Evolutionary conservation across 345 rosid species (phyloP).

Genomic region (Aurinia saxatilis): DNA sequence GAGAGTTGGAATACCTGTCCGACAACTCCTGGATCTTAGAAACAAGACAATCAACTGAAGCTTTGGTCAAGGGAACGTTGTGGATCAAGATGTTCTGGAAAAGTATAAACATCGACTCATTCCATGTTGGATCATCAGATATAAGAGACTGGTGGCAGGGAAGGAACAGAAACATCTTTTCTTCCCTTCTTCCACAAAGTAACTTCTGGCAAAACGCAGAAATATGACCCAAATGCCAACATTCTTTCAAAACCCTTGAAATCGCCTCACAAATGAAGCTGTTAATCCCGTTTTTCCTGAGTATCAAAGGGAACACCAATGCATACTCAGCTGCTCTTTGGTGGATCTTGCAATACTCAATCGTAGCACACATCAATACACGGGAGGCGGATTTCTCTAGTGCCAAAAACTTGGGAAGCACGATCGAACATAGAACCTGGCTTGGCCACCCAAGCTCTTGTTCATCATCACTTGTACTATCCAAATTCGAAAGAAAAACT

Average conservation of each 20-base stretch:
- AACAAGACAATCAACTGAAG: constrained; percentile 50
- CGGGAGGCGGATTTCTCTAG: constrained; percentile 57
- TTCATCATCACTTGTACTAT: constrained; percentile 34
- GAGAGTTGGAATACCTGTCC: constrained; percentile 42
- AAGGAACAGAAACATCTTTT: constrained; percentile 40
- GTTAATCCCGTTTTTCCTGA: constrained; percentile 57
- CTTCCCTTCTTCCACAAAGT: constrained; percentile 42
- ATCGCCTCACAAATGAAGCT: constrained; percentile 46
- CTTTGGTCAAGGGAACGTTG: constrained; percentile 51
- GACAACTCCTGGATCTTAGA: constrained; percentile 29
- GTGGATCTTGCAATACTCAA: constrained; percentile 63
- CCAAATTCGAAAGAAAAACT: constrained; percentile 43
- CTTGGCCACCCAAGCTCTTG: constrained; percentile 59
- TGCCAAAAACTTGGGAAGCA: constrained; percentile 62
- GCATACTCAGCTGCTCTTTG: constrained; percentile 60
- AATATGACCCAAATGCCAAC: constrained; percentile 70
- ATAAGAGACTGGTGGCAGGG: constrained; percentile 51
- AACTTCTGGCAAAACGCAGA: constrained; percentile 66
- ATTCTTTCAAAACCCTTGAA: constrained; percentile 53
- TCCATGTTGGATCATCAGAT: constrained; percentile 56
- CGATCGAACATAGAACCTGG: constrained; percentile 49
- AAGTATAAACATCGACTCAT: constrained; percentile 51
- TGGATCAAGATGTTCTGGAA: constrained; percentile 53
- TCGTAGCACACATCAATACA: constrained; percentile 40
- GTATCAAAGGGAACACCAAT: constrained; percentile 43